A percentile compares a stretch with the other conserved stretches of the same genome.
Evolutionary conservation across 768 basidiomycete genomes (phyloP).

Genomic region (Podaxis pistillaris): DNA sequence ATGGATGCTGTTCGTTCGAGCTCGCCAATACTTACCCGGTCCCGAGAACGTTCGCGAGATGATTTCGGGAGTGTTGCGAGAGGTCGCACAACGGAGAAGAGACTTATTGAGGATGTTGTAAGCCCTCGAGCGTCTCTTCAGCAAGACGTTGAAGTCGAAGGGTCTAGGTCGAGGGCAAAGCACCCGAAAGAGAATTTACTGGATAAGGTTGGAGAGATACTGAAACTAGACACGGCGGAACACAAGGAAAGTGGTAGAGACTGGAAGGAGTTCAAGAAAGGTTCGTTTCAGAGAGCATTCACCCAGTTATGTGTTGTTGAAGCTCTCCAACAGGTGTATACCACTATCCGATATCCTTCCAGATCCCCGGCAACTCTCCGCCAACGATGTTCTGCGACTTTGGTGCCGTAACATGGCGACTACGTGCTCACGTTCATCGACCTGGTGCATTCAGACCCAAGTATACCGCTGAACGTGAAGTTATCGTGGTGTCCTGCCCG

Average conservation of each 20-base stretch:
- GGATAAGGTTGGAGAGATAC: slow-evolving; percentile 38
- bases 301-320: neutral
- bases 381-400: slow-evolving; percentile 74
- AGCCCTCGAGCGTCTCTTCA: neutral
- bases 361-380: slow-evolving; percentile 76
- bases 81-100: slow-evolving; percentile 28
- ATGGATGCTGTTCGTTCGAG: slow-evolving; percentile 49
- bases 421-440: slow-evolving; percentile 81
- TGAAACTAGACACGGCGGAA: slow-evolving; percentile 21
- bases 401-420: slow-evolving; percentile 75
- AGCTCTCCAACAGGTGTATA: slow-evolving; percentile 65
- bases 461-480: slow-evolving; percentile 66
- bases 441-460: slow-evolving; percentile 80
- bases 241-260: slow-evolving; percentile 35
- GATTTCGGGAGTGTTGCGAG: slow-evolving; percentile 10
- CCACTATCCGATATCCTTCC: slow-evolving; percentile 91
- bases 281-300: slow-evolving; percentile 34
- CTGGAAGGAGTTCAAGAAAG: slow-evolving; percentile 90
- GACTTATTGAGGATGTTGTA: neutral
- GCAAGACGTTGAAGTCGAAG: neutral
- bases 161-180: slow-evolving; percentile 32
- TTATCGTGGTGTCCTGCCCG: slow-evolving; percentile 72
- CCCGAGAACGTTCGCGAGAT: slow-evolving; percentile 5
- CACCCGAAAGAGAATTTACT: slow-evolving; percentile 24
- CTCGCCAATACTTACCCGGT: slow-evolving; percentile 30